Percentiles rank a stretch among this genome's conserved stretches.
Evolutionary conservation across 108 stramenopile species (phyloP).

Genomic region (Nannochloropsis granulata): DNA sequence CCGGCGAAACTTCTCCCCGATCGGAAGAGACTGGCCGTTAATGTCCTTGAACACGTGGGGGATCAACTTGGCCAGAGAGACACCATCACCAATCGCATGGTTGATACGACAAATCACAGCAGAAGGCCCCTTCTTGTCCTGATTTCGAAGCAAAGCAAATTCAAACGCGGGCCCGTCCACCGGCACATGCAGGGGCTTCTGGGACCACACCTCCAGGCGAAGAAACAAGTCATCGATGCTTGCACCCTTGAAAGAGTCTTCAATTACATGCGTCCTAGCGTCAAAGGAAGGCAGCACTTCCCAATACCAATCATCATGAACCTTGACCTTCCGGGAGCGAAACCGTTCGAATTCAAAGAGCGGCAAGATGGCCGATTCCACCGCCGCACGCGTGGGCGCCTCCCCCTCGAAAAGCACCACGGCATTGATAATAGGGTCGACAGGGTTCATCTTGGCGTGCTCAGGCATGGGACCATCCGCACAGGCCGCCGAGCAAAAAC

Average conservation of each 20-base stretch:
- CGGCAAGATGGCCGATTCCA: neutral
- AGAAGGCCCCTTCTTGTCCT: neutral
- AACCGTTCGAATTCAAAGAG: neutral
- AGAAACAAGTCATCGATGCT: neutral
- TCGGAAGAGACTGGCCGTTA: neutral
- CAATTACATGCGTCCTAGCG: neutral
- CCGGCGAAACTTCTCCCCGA: neutral
- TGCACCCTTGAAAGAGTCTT: neutral
- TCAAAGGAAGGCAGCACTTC: neutral
- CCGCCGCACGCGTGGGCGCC: neutral
- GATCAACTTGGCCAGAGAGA: slow-evolving; percentile 15
- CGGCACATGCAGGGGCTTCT: neutral
- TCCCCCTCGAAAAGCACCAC: neutral
- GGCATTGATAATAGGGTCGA: neutral
- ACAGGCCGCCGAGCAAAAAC: neutral
- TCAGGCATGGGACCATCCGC: neutral
- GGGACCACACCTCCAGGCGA: neutral
- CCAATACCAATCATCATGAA: neutral
- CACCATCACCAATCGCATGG: slow-evolving; percentile 30
- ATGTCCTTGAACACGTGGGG: slow-evolving; percentile 6
- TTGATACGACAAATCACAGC: slow-evolving; percentile 17
- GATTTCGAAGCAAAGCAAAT: neutral
- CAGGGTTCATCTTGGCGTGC: neutral
- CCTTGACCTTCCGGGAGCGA: neutral
- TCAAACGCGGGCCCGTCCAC: neutral